Conservation (phyloP, 352 stramenopile species). For the Globisporangium mamillatum region DNA sequence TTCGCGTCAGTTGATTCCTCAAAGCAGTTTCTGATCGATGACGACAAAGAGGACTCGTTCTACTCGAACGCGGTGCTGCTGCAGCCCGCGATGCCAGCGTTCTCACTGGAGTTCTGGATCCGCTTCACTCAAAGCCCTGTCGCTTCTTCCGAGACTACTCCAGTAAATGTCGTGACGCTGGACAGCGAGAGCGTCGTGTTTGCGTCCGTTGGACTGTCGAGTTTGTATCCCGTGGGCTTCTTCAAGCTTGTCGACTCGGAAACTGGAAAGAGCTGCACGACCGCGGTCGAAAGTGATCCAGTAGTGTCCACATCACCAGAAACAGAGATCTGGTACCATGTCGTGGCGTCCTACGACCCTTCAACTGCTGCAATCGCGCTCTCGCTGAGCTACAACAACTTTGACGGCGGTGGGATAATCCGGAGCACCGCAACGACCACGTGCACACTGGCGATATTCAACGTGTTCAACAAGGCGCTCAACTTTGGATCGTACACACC, state of each 20-base stretch:
- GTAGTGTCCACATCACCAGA: background rate
- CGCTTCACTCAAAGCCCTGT: slow-evolving; percentile 12
- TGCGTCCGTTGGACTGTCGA: slow-evolving; percentile 8
- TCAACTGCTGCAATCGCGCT: slow-evolving; percentile 35
- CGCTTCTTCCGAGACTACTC: background rate
- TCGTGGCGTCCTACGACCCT: slow-evolving; percentile 54
- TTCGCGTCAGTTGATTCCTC: slow-evolving; percentile 13
- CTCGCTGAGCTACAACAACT: slow-evolving; percentile 28
- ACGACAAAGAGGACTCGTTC: slow-evolving; percentile 46
- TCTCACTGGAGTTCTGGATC: slow-evolving; percentile 69
- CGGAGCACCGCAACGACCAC: slow-evolving; percentile 14
- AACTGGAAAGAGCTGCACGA: slow-evolving; percentile 17
- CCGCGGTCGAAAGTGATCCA: slow-evolving; percentile 2
- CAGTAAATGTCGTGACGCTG: slow-evolving; percentile 16
- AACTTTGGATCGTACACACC: slow-evolving; percentile 26
- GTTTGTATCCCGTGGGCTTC: background rate
- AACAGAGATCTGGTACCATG: slow-evolving; percentile 40
- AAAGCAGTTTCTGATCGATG: slow-evolving; percentile 37
- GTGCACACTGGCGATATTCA: slow-evolving; percentile 46
- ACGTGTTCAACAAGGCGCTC: slow-evolving; percentile 30
- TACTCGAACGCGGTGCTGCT: slow-evolving; percentile 47
- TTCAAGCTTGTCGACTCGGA: slow-evolving; percentile 31
- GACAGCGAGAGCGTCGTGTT: slow-evolving; percentile 10
- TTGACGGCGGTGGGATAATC: slow-evolving; percentile 8
- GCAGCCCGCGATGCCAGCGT: slow-evolving; percentile 47